Conservation (phyloP, 2,329 filamentous ascomycete genomes). For the Neopestalotiopsis clavispora region DNA sequence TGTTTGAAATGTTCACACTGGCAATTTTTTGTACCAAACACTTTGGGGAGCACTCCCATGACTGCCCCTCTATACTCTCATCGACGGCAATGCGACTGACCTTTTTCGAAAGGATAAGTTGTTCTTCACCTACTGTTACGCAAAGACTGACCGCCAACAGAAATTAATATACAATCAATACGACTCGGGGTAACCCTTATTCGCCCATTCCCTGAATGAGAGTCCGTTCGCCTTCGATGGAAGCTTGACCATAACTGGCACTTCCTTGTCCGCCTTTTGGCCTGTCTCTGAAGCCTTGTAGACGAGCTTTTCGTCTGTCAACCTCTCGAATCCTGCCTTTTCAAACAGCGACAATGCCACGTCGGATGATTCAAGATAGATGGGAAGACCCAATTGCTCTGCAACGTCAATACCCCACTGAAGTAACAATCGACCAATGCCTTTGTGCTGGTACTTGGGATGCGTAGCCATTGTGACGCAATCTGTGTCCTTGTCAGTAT, state of each 20-base stretch:
- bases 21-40: constrained; percentile 31
- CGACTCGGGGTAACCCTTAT: constrained; percentile 23
- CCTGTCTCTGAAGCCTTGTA: constrained; percentile 28
- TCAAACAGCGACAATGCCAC: constrained; percentile 25
- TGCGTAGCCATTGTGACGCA: constrained; percentile 30
- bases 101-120: not conserved
- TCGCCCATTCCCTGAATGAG: constrained; percentile 27
- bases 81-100: not conserved
- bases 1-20: constrained; percentile 18
- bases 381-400: constrained; percentile 28
- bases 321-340: constrained; percentile 25
- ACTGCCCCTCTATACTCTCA: constrained; percentile 19
- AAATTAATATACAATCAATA: constrained; percentile 16
- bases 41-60: not conserved
- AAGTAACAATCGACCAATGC: constrained; percentile 26
- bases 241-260: constrained; percentile 32
- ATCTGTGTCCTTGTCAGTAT: constrained; percentile 23
- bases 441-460: constrained; percentile 28
- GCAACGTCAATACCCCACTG: constrained; percentile 29
- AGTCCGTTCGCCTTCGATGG: constrained; percentile 26
- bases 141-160: not conserved
- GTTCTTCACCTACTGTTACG: not conserved
- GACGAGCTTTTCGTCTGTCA: constrained; percentile 26
- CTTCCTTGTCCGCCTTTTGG: constrained; percentile 22
- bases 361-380: constrained; percentile 29